Base-by-base conservation (phyloP, 176 grass and related monocot genomes). In the Eleusine coracana region DNA sequence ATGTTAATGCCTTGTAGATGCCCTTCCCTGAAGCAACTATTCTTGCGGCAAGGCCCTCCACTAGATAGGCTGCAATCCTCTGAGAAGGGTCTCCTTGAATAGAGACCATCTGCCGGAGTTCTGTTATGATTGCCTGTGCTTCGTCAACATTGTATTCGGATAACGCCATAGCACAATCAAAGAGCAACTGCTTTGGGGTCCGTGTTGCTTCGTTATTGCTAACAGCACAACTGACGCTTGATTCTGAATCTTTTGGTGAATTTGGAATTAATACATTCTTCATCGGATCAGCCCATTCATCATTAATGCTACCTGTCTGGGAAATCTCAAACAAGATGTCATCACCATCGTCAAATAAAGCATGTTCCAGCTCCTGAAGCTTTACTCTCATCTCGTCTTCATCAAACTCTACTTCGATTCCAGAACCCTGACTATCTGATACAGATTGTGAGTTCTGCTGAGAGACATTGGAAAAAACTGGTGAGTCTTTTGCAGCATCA, bases 221-320 rank as follows among this genome's bases (percentile, higher is more conserved):
- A 56, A 66, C 84, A 67, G 75, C 77, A 65, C 92, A 96, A 80
- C 91, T 93, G 67, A 93, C 79, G 65, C 82, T 99, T 72, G 96
- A 96, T 81, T 96, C 96, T 6, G 91, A 96, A 82, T 99, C 96
- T 89, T 96, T 96, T 67, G 93, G 87, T 28, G 96, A 99, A 83
- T 77, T 88, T 72, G 93, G 74, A 74, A 82, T 79, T 75, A 88
- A 75, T 66, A 78, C 75, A 70, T 92, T 83, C 85, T 96, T 92
- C 84, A 87, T 88, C 27, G 91, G 89, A 66, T 93, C 85, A 37
- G 85, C 73, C 96, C 93, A 99, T 80, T 93, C 84, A 48, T 87
- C 86, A 29, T 87, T 93, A 60, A 92, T 68, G 68, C 87, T 83
- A 78, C 85, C 80, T 7, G 78, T 80, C 74, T 94, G 80, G n/a